phyloP scores from a whole-genome alignment of 2,329 filamentous ascomycete species.

The Neophaeococcomyces aloes region DNA sequence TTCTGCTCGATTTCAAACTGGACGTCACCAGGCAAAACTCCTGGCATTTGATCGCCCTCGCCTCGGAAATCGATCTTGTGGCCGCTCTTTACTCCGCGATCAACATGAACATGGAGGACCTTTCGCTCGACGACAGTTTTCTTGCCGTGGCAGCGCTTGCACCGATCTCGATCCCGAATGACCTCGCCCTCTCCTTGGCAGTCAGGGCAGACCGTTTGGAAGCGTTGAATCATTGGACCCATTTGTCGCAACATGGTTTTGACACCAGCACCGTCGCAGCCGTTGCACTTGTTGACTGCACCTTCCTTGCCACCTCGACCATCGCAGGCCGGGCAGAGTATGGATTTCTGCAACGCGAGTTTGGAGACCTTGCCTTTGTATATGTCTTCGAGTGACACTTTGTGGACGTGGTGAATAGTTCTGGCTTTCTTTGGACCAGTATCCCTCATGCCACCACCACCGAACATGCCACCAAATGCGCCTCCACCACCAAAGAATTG shows the following conservation, averaged over 20 bases:
- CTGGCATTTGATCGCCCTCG: conserved; percentile 91
- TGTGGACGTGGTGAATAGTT: conserved; percentile 96
- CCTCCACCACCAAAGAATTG: conserved; percentile 82
- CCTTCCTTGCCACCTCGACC: conserved; percentile 94
- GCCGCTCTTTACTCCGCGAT: conserved; percentile 83
- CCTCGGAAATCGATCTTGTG: conserved; percentile 96
- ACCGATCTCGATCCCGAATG: conserved; percentile 93
- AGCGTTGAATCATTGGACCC: conserved; percentile 99
- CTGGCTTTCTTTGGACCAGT: conserved; percentile 82
- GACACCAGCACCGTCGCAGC: conserved; percentile 91
- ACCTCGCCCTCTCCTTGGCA: conserved; percentile 96
- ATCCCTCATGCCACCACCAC: conserved; percentile 65
- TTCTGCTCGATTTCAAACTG: conserved; percentile 99
- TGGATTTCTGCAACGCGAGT: conserved; percentile 89
- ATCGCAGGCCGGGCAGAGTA: conserved; percentile 91
- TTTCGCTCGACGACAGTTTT: conserved; percentile 97
- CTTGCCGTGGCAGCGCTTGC: conserved; percentile 93
- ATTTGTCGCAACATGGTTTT: conserved; percentile 99
- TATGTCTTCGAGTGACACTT: conserved; percentile 93
- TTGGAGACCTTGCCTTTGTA: conserved; percentile 98
- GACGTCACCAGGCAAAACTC: conserved; percentile 87
- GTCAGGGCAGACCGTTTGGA: conserved; percentile 98
- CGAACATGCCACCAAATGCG: conserved; percentile 65
- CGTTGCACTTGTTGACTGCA: conserved; percentile 82
- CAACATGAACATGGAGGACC: conserved; percentile 95